These are phyloP conservation scores for Aureobasidium subglaciale DNA, from an alignment of 2,329 filamentous ascomycete genomes.

Conservation along the genomic window DNA sequence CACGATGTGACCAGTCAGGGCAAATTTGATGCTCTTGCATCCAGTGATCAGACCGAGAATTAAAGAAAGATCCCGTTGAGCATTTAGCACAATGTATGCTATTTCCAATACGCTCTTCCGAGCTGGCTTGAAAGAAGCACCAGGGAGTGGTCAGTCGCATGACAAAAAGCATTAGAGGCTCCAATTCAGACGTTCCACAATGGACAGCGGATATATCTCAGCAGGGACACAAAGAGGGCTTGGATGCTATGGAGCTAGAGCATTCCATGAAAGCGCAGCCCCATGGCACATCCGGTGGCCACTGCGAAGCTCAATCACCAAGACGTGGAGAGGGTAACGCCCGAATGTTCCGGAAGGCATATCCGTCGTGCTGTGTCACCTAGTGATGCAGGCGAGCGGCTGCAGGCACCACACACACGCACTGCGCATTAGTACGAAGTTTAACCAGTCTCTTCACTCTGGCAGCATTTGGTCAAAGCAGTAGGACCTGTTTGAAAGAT, in stretches of 20 bases:
- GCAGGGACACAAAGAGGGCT: conserved; percentile 10
- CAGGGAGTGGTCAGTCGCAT: conserved; percentile 12
- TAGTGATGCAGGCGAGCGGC: conserved; percentile 1
- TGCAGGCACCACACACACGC: conserved; percentile 1
- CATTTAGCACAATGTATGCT: conserved; percentile 9
- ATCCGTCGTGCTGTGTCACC: neutral
- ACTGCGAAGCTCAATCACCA: conserved; percentile 5
- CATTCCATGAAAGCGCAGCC: neutral
- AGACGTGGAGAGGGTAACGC: conserved; percentile 10
- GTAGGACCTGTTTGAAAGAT: neutral
- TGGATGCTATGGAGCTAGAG: conserved; percentile 1
- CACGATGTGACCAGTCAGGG: conserved; percentile 6
- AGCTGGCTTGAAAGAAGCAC: conserved; percentile 1
- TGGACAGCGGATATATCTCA: conserved; percentile 12
- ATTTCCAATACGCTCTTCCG: conserved; percentile 2
- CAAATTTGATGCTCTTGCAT: neutral
- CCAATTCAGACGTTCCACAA: neutral
- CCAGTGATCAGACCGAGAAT: conserved; percentile 4
- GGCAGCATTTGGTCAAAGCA: neutral
- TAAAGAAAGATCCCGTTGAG: conserved; percentile 2
- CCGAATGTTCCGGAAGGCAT: conserved; percentile 11
- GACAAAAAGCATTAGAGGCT: conserved; percentile 7
- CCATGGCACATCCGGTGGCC: conserved; percentile 6
- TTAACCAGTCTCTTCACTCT: neutral
- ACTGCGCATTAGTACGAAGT: conserved; percentile 1